Percentiles rank a stretch among this genome's conserved stretches.
These are phyloP conservation scores for Lecanicillium sp. DNA, from an alignment of 2,329 filamentous ascomycete species.

Conservation along the genomic window DNA sequence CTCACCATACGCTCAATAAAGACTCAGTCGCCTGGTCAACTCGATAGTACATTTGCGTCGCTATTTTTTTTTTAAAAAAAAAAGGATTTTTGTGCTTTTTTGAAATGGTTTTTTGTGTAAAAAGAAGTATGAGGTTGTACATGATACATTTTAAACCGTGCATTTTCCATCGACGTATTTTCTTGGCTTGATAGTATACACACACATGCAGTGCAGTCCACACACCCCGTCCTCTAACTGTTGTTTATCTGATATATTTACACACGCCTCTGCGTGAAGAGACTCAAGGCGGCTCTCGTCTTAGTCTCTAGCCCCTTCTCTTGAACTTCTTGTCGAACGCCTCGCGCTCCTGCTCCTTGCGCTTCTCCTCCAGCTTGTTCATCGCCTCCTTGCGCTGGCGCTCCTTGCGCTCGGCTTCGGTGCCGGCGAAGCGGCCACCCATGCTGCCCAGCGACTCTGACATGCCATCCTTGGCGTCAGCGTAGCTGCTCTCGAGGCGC, in stretches of 20 bases:
- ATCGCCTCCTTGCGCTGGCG: slow-evolving; percentile 29
- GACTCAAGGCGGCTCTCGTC: no score
- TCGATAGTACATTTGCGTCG: no score
- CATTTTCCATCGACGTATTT: neutral
- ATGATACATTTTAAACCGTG: neutral
- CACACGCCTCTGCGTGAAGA: neutral
- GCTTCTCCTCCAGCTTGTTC: slow-evolving; percentile 30
- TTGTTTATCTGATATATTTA: neutral
- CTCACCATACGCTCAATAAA: no score
- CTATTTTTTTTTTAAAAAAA: no score
- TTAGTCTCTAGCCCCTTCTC: slow-evolving; percentile 23
- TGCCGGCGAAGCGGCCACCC: slow-evolving; percentile 28
- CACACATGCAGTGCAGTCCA: neutral
- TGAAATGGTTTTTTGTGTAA: no score
- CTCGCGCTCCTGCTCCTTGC: slow-evolving; percentile 30
- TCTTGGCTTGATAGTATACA: slow-evolving; percentile 8
- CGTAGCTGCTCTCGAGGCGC: slow-evolving; percentile 27
- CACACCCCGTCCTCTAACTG: neutral
- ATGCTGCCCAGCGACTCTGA: slow-evolving; percentile 28
- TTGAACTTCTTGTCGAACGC: slow-evolving; percentile 38
- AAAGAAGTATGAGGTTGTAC: no score
- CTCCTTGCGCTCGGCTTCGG: slow-evolving; percentile 29
- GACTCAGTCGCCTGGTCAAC: no score
- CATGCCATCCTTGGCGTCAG: slow-evolving; percentile 34
- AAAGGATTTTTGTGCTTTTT: no score